These are phyloP conservation scores for Vitis amurensis DNA, from an alignment of 164 flowering plant species.

Conservation along the genomic window DNA sequence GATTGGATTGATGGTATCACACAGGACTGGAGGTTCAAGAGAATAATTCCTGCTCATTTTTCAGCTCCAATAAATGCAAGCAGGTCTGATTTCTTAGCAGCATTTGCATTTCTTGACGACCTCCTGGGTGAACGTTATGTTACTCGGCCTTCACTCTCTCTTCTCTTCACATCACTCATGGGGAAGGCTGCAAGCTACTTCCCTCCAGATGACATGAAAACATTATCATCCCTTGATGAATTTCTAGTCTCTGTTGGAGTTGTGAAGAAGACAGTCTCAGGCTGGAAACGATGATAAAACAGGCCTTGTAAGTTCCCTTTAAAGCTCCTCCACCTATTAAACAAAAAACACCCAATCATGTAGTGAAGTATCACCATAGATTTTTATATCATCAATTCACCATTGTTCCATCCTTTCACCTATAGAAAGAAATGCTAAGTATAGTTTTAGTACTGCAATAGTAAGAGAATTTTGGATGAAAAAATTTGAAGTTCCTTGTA, in stretches of 20 bases:
- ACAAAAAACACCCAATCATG: neutral
- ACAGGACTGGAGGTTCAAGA: slow-evolving; percentile 82
- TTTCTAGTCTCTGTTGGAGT: slow-evolving; percentile 90
- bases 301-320: neutral
- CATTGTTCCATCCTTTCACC: neutral
- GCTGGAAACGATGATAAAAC: slow-evolving; percentile 39
- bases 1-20: slow-evolving; percentile 86
- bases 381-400: neutral
- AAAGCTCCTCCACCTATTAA: neutral
- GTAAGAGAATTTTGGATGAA: neutral
- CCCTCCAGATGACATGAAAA: slow-evolving; percentile 98
- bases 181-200: slow-evolving; percentile 95
- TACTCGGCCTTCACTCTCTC: slow-evolving; percentile 68
- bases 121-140: slow-evolving; percentile 74
- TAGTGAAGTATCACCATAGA: too few relatives aligned
- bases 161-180: slow-evolving; percentile 72
- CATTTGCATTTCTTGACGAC: slow-evolving; percentile 90
- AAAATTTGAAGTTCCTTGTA: neutral
- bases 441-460: neutral
- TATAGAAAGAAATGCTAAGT: neutral
- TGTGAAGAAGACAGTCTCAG: slow-evolving; percentile 94
- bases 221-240: slow-evolving; percentile 88
- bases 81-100: slow-evolving; percentile 84
- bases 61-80: slow-evolving; percentile 81
- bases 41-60: slow-evolving; percentile 95